Percentiles rank a stretch among this genome's conserved stretches.
These are phyloP conservation scores for Syncephalastrum sp. DNA, from an alignment of 371 early-diverging fungal genomes.

Conservation along the genomic window DNA sequence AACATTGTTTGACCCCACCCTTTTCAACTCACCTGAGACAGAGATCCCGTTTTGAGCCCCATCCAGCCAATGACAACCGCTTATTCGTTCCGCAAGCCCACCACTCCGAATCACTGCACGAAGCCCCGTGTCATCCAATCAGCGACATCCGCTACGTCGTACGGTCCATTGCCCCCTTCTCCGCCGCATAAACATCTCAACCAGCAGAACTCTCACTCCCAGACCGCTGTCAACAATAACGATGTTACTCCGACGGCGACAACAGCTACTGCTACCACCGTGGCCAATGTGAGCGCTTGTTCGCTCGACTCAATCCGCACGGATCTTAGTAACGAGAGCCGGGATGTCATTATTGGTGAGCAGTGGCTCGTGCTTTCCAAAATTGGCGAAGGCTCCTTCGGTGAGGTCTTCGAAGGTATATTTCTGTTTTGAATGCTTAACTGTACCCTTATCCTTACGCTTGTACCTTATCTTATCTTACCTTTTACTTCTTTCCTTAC, in stretches of 20 bases:
- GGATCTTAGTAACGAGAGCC: constrained; percentile 20
- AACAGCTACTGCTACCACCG: neutral
- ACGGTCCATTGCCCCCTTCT: constrained; percentile 17
- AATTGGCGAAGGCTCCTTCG: constrained; percentile 65
- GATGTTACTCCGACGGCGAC: neutral
- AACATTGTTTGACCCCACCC: neutral
- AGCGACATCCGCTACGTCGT: constrained; percentile 9
- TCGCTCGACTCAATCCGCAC: constrained; percentile 27
- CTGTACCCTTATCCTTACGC: constrained; percentile 3
- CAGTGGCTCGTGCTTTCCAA: constrained; percentile 58
- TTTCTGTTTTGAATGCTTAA: neutral
- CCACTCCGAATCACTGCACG: constrained; percentile 4
- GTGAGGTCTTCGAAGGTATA: constrained; percentile 63
- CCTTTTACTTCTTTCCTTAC: neutral
- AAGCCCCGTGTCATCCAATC: constrained; percentile 17
- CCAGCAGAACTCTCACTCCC: neutral
- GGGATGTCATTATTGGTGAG: constrained; percentile 51
- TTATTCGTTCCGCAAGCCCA: constrained; percentile 12
- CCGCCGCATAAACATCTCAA: constrained; percentile 20
- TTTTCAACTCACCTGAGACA: neutral
- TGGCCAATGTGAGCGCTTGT: constrained; percentile 6
- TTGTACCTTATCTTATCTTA: neutral
- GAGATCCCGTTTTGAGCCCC: no score
- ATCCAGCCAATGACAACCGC: constrained; percentile 16
- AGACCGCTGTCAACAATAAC: neutral